Percentiles rank a stretch among this genome's conserved stretches.
Evolutionary conservation across 2,329 filamentous ascomycete species (phyloP).

Genomic region (Exophiala sp.): DNA sequence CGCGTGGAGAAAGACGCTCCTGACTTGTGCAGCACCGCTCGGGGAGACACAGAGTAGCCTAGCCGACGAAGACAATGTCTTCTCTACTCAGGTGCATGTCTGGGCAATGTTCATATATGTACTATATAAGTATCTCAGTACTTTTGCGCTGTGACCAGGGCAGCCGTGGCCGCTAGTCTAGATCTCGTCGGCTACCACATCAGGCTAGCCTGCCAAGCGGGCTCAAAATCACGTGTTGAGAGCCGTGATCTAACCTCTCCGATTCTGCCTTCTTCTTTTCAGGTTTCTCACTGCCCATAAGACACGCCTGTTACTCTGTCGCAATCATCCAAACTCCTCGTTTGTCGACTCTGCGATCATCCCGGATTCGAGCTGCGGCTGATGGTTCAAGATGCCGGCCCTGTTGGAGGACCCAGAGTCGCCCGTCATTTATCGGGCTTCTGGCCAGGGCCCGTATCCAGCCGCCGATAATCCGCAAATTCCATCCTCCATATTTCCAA

Average conservation of each 20-base stretch:
- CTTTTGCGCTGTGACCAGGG: neutral
- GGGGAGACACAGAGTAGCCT: no score
- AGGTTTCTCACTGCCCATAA: neutral
- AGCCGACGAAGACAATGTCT: no score
- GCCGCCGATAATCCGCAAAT: conserved; percentile 60
- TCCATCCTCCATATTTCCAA: conserved; percentile 65
- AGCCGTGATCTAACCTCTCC: neutral
- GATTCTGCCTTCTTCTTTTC: neutral
- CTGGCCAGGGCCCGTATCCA: conserved; percentile 64
- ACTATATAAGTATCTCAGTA: neutral
- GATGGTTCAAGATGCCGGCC: conserved; percentile 60
- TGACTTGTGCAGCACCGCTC: no score
- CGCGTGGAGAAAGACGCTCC: no score
- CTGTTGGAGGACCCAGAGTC: conserved; percentile 73
- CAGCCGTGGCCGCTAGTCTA: no score
- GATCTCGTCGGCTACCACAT: neutral
- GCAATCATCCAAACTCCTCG: conserved; percentile 1
- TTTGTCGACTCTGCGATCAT: neutral
- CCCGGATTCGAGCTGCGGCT: conserved; percentile 2
- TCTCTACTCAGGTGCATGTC: no score
- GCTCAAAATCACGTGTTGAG: neutral
- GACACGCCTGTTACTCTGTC: neutral
- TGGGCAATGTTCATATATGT: no score
- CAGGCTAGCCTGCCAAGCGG: conserved; percentile 7
- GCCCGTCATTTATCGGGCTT: conserved; percentile 66